Percentiles rank a stretch among this genome's conserved stretches.
Conservation (phyloP, 1,139 yeast species). For the Candida smagusa region DNA sequence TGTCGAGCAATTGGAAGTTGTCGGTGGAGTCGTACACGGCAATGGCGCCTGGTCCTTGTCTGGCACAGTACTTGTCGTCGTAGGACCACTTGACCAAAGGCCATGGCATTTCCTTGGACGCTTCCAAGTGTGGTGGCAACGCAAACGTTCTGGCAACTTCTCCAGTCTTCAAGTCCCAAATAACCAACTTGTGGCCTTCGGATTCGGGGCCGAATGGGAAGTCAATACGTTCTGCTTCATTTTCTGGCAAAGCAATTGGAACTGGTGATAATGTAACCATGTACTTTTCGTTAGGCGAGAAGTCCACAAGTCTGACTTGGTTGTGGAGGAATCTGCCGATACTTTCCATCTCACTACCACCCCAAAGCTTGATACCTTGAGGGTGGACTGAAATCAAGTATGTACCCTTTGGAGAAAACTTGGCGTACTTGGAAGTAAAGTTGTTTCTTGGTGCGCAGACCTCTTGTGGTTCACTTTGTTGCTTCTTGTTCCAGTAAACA, state of each 20-base stretch:
- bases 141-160: conserved; percentile 89
- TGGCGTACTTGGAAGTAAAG: conserved; percentile 85
- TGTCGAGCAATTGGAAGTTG: conserved; percentile 65
- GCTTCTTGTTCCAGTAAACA: conserved; percentile 82
- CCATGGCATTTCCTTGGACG: conserved; percentile 82
- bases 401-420: conserved; percentile 93
- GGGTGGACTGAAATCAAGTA: conserved; percentile 85
- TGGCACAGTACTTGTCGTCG: conserved; percentile 92
- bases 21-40: conserved; percentile 80
- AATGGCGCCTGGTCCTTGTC: conserved; percentile 90
- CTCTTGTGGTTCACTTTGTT: conserved; percentile 69
- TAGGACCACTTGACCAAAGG: conserved; percentile 96
- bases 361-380: conserved; percentile 96
- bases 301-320: conserved; percentile 84
- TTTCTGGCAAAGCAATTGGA: conserved; percentile 72
- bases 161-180: conserved; percentile 89
- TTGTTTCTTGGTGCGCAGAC: conserved; percentile 75
- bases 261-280: conserved; percentile 88
- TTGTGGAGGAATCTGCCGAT: conserved; percentile 82
- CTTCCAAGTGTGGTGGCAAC: conserved; percentile 72
- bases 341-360: conserved; percentile 77
- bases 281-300: conserved; percentile 88
- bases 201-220: conserved; percentile 87
- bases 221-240: conserved; percentile 56
- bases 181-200: conserved; percentile 89